Percentiles rank a stretch among this genome's conserved stretches.
Evolutionary conservation across 768 basidiomycete genomes (phyloP).

Genomic region (Tulasnella sp.): DNA sequence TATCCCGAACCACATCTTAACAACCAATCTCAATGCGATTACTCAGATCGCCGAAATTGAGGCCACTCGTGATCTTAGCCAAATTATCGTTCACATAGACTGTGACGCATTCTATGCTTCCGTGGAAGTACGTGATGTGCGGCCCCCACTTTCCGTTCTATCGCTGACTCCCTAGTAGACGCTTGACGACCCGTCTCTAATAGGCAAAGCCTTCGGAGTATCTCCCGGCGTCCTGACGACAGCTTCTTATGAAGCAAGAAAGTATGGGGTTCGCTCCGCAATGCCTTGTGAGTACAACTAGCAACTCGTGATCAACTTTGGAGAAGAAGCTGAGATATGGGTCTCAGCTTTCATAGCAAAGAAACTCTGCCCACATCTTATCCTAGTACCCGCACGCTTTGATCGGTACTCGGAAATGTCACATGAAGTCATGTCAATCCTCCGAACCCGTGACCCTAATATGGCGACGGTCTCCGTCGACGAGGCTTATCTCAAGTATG

Average conservation of each 20-base stretch:
- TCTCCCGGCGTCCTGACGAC: conserved; percentile 78
- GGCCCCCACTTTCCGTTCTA: background rate
- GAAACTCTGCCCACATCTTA: conserved; percentile 85
- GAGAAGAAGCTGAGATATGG: background rate
- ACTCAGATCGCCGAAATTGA: conserved; percentile 52
- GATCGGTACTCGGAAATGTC: conserved; percentile 49
- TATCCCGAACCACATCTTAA: background rate
- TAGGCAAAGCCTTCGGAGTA: conserved; percentile 42
- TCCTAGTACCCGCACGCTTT: conserved; percentile 49
- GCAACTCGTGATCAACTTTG: background rate
- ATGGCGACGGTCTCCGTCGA: conserved; percentile 54
- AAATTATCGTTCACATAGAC: conserved; percentile 86
- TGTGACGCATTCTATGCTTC: conserved; percentile 91
- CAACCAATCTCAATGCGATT: background rate
- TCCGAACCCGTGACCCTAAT: conserved; percentile 59
- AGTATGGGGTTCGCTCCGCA: conserved; percentile 82
- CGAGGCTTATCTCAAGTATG: conserved; percentile 85
- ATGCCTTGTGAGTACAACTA: conserved; percentile 64
- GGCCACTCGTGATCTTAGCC: conserved; percentile 60
- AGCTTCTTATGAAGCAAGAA: conserved; percentile 86
- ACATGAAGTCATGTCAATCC: conserved; percentile 51
- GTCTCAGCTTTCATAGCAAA: conserved; percentile 73
- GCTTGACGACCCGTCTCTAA: conserved; percentile 41
- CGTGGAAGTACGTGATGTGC: conserved; percentile 36
- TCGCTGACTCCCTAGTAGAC: conserved; percentile 22